Evolutionary conservation across 345 rosid species (phyloP).

Genomic region (Arabis alpina): DNA sequence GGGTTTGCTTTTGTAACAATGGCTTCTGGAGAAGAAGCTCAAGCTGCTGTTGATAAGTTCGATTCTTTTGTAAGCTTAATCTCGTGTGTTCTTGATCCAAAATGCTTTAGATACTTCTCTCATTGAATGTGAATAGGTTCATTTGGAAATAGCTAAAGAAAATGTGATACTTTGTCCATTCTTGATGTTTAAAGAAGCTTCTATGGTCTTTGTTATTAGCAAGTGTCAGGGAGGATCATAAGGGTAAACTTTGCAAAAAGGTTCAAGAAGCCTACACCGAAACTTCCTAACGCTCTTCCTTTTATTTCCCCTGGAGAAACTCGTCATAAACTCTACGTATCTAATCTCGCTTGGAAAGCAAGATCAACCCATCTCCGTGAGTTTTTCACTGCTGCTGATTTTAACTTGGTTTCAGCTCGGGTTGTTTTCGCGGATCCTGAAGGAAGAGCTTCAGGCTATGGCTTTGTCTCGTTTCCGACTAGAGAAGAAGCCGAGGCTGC

Average conservation of each 20-base stretch:
- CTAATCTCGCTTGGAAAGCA: constrained; percentile 94
- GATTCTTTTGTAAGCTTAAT: constrained; percentile 53
- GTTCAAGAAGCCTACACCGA: constrained; percentile 59
- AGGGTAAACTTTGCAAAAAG: constrained; percentile 73
- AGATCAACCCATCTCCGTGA: constrained; percentile 77
- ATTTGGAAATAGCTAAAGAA: constrained; percentile 4
- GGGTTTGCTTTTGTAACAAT: constrained; percentile 86
- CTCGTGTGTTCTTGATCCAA: constrained; percentile 1
- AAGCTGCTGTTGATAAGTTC: constrained; percentile 75
- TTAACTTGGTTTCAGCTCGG: constrained; percentile 63
- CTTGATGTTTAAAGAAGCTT: constrained; percentile 2
- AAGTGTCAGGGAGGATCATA: constrained; percentile 74
- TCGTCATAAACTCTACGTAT: constrained; percentile 68
- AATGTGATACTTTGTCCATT: background rate
- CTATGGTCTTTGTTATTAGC: constrained; percentile 49
- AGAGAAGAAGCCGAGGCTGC: constrained; percentile 88
- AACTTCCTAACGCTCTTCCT: constrained; percentile 46
- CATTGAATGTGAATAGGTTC: background rate
- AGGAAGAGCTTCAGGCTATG: constrained; percentile 82
- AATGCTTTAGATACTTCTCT: background rate
- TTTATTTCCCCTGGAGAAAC: constrained; percentile 51
- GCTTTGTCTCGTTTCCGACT: constrained; percentile 86
- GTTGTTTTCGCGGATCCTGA: constrained; percentile 67
- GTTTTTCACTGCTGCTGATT: constrained; percentile 60
- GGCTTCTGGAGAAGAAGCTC: constrained; percentile 83